Base-by-base conservation (phyloP, 148 eudicot species). In the Heliamphora exappendiculata region DNA sequence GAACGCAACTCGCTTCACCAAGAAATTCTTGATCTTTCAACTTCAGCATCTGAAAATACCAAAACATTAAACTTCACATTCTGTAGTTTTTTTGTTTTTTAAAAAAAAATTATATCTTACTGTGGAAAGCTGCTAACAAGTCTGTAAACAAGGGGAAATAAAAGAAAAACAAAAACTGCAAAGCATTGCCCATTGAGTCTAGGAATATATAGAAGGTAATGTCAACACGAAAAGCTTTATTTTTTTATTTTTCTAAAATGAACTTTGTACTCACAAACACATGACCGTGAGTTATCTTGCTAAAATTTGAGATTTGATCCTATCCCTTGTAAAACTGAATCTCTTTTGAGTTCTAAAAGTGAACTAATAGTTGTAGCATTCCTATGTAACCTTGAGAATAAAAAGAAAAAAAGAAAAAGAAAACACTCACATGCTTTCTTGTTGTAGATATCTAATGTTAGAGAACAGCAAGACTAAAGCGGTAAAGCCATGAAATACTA, bases 1-100 rank as follows among this genome's bases (percentile, higher is more conserved):
- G 81, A 69, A 73, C 76, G 80, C 99, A 93, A 57, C 36, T 87
- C 50, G 91, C 93, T 90, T 93, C 98, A 55, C 98, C 99, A 66
- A 95, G 84, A 68, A 87, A 95, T 16, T 95, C 99, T 77, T 95
- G 99, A 70, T 93, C 91, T 63, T 77, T 55, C 79, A 95, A 86
- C 72, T 93, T 85, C 79, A 95, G 82, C 68, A 58, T 42, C 99
- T 95, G 90, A 81, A 31, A 50, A 74, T 67, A 54, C 20, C 41
- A 72, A 51, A 55, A 55, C 20, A 76, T 33, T 64, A 41, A 72
- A 33, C 44, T 39, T 75, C 8, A 58, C 51, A 26, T 28, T 45
- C 64, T 39, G 64, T 73, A 31, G 24, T 45, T 34, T 55, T 75
- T 55, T 16, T n/a, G n/a, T n/a, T n/a, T n/a, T n/a, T n/a, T n/a